Evolutionary conservation across 495 filamentous ascomycete species (phyloP).

Genomic region (Penicillium lagena): DNA sequence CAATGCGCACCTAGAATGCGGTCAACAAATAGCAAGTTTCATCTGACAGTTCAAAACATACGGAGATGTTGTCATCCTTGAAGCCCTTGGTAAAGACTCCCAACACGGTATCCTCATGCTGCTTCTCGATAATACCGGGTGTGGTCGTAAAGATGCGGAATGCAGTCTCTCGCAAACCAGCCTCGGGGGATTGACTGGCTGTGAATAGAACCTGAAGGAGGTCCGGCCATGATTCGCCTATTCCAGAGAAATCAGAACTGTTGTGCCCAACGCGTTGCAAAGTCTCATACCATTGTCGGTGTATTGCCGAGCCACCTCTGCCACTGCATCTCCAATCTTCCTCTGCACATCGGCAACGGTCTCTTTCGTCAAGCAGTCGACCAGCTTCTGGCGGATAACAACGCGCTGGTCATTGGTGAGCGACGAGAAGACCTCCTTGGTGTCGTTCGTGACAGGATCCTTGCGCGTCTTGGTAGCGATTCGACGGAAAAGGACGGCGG

Average conservation of each 20-base stretch:
- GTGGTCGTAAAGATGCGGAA: slow-evolving; percentile 94
- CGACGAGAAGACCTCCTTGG: slow-evolving; percentile 75
- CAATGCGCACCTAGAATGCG: slow-evolving; percentile 63
- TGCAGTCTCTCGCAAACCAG: slow-evolving; percentile 78
- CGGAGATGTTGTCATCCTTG: slow-evolving; percentile 74
- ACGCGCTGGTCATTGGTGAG: slow-evolving; percentile 62
- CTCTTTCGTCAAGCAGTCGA: slow-evolving; percentile 70
- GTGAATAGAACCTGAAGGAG: slow-evolving; percentile 79
- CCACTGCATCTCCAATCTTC: slow-evolving; percentile 94
- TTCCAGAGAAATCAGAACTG: background rate
- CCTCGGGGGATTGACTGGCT: slow-evolving; percentile 75
- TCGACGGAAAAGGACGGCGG: slow-evolving; percentile 89
- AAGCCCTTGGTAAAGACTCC: slow-evolving; percentile 85
- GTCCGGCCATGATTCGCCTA: slow-evolving; percentile 86
- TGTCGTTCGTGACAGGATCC: slow-evolving; percentile 58
- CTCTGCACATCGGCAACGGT: slow-evolving; percentile 66
- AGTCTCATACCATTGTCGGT: slow-evolving; percentile 71
- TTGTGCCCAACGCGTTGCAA: slow-evolving; percentile 2
- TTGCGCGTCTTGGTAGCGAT: slow-evolving; percentile 86
- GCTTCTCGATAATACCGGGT: slow-evolving; percentile 91
- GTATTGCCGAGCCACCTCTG: slow-evolving; percentile 91
- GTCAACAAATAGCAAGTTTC: background rate
- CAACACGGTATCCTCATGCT: slow-evolving; percentile 81
- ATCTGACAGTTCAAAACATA: slow-evolving; percentile 31
- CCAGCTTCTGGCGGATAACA: slow-evolving; percentile 73